Evolutionary conservation across 192 early-diverging fungal genomes (phyloP).

Genomic region (Mortierella antarctica): DNA sequence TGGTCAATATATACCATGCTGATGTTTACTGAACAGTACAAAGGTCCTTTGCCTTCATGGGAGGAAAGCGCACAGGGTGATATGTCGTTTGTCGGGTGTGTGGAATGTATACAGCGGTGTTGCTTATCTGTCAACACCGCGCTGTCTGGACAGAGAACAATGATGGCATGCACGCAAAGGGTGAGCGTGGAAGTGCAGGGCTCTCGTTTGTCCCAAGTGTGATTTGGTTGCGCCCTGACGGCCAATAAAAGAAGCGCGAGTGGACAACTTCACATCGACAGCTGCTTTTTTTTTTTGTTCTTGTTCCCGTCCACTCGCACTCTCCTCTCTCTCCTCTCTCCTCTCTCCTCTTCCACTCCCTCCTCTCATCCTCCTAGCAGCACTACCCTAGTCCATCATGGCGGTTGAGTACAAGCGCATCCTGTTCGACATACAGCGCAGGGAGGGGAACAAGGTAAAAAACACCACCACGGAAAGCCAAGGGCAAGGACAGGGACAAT

Average conservation of each 20-base stretch:
- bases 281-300: not conserved
- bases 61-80: too few species aligned
- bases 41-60: not conserved
- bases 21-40: not conserved
- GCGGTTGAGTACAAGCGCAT: slow-evolving; percentile 72
- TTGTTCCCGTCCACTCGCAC: not conserved
- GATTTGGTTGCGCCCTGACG: too few species aligned
- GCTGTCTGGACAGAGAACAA: too few species aligned
- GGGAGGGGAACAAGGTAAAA: slow-evolving; percentile 65
- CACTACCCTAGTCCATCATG: slow-evolving; percentile 40
- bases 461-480: not conserved
- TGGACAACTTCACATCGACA: not conserved
- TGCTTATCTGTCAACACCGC: too few species aligned
- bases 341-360: slow-evolving; percentile 1
- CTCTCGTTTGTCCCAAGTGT: too few species aligned
- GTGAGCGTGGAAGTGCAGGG: too few species aligned
- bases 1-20: not conserved
- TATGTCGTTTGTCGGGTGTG: too few species aligned
- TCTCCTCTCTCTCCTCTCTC: not conserved
- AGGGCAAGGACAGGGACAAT: too few species aligned
- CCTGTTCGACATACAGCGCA: slow-evolving; percentile 68
- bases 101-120: too few species aligned
- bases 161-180: too few species aligned
- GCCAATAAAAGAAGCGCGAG: too few species aligned
- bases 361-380: not conserved